Base-by-base conservation (phyloP, 2,329 filamentous ascomycete genomes). In the Phoma sp. region DNA sequence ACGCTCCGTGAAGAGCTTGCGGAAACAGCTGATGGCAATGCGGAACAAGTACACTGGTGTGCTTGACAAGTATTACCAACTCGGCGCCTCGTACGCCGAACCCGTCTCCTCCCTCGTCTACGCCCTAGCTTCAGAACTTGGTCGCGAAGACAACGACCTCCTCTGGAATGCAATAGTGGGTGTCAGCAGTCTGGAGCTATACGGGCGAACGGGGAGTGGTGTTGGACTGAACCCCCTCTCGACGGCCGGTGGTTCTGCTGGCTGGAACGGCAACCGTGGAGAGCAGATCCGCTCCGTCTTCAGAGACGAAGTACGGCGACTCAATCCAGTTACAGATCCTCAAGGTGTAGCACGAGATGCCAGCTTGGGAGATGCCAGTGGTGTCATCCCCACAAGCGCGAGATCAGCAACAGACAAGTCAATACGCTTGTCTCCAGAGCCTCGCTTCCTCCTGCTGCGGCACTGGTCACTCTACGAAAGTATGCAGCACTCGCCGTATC, bases 381-480 rank as follows among this genome's bases (percentile, higher is more conserved):
- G 90, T n/a, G 85, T 93, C 48, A 96, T 97, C 47, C 92, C 91
- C 7, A 96, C 91, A 0, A 92, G 91, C 22, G 93, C 92, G 7
- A 83, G 89, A 57, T 95, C 89, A 58, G 91, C 95, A 5, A 93
- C 93, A 49, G 95, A 99, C 74, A 96, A 87, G 8, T 89, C 91
- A 45, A 98, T 99, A 62, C 87, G 93, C 22, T 80, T 99, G 35
- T 96, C 93, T 0, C 95, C 95, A 0, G 95, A 99, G 70, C 96
- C 95, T 8, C 89, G 90, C 36, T 96, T 99, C 64, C 83, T 98
- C 24, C 84, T 99, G 0, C 90, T 98, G 47, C 83, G 95, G 30
- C 95, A 99, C 73, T 99, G 95, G 95, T 96, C 91, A 64, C 80
- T 99, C 11, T 98, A 98, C 74, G 95, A 99, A 69, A 96, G 92